phyloP scores from a whole-genome alignment of 2,329 filamentous ascomycete genomes.

The Chlorencoelia australis region DNA sequence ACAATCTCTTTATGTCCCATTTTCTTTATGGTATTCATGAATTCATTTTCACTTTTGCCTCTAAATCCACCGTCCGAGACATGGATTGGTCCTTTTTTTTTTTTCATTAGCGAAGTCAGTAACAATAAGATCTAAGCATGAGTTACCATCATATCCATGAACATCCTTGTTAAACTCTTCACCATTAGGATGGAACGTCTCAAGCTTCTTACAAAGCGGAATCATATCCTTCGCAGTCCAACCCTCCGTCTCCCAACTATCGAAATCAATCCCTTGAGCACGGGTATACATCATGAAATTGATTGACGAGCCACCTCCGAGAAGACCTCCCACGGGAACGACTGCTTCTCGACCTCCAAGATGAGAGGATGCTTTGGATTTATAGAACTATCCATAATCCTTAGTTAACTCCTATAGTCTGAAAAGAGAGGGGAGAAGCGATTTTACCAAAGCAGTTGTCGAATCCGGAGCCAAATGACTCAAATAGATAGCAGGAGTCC shows the following conservation, averaged over 20 bases:
- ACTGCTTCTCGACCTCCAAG: conserved; percentile 36
- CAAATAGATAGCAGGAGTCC: conserved; percentile 40
- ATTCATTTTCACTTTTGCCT: conserved; percentile 35
- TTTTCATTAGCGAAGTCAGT: too few relatives aligned
- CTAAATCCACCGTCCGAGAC: conserved; percentile 41
- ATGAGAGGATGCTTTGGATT: conserved; percentile 34
- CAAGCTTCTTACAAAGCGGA: conserved; percentile 45
- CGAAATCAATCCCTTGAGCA: conserved; percentile 37
- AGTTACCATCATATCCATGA: conserved; percentile 44
- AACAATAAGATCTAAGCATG: too few relatives aligned
- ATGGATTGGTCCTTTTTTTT: conserved; percentile 46
- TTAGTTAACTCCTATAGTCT: too few relatives aligned
- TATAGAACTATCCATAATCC: conserved; percentile 35
- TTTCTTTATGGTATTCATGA: conserved; percentile 37
- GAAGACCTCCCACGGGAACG: conserved; percentile 34
- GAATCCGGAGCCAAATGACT: conserved; percentile 37
- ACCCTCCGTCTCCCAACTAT: conserved; percentile 42
- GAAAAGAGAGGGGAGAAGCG: too few relatives aligned
- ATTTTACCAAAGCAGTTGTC: conserved; percentile 32
- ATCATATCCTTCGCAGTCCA: conserved; percentile 43
- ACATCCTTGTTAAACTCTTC: conserved; percentile 14
- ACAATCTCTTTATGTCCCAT: conserved; percentile 42
- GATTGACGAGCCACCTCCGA: conserved; percentile 53
- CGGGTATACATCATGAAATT: conserved; percentile 47
- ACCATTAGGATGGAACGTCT: conserved; percentile 37